A percentile compares a stretch with the other conserved stretches of the same genome.
These are phyloP conservation scores for Colletotrichum filicis DNA, from an alignment of 2,329 filamentous ascomycete genomes.

Conservation along the genomic window DNA sequence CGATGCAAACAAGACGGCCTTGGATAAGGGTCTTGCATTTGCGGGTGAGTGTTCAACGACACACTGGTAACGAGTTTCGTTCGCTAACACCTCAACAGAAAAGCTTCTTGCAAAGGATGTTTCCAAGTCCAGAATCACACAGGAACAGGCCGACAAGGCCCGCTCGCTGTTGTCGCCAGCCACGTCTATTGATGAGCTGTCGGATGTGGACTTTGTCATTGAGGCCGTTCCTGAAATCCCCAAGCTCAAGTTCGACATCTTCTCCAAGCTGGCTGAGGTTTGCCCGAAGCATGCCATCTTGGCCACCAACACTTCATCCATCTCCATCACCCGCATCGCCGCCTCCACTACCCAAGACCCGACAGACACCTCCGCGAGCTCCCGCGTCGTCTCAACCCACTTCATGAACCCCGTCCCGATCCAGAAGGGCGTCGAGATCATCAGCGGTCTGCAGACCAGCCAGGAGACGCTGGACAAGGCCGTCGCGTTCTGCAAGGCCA, in stretches of 20 bases:
- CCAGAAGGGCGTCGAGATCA: conserved; percentile 98
- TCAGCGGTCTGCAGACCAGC: conserved; percentile 92
- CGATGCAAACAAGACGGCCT: conserved; percentile 83
- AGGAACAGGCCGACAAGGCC: conserved; percentile 80
- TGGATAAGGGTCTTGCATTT: conserved; percentile 91
- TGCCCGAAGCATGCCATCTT: conserved; percentile 88
- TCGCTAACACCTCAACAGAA: conserved; percentile 61
- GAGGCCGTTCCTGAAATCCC: conserved; percentile 96
- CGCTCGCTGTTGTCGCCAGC: conserved; percentile 76
- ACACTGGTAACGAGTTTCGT: not conserved
- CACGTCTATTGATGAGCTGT: conserved; percentile 80
- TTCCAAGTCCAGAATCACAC: conserved; percentile 84
- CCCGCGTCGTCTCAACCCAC: conserved; percentile 92
- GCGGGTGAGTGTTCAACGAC: conserved; percentile 68
- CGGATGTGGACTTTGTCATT: conserved; percentile 93
- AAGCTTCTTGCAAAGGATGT: conserved; percentile 96
- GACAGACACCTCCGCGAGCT: conserved; percentile 82
- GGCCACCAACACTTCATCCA: conserved; percentile 98
- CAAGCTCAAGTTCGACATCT: conserved; percentile 88
- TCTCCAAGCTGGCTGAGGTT: conserved; percentile 82
- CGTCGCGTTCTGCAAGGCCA: conserved; percentile 85
- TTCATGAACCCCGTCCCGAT: conserved; percentile 99
- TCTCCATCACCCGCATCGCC: conserved; percentile 95
- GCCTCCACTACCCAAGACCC: conserved; percentile 84
- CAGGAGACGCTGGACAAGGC: conserved; percentile 83